Base-by-base conservation (phyloP, 2,329 filamentous ascomycete genomes). In the Trichoderma polysporum region DNA sequence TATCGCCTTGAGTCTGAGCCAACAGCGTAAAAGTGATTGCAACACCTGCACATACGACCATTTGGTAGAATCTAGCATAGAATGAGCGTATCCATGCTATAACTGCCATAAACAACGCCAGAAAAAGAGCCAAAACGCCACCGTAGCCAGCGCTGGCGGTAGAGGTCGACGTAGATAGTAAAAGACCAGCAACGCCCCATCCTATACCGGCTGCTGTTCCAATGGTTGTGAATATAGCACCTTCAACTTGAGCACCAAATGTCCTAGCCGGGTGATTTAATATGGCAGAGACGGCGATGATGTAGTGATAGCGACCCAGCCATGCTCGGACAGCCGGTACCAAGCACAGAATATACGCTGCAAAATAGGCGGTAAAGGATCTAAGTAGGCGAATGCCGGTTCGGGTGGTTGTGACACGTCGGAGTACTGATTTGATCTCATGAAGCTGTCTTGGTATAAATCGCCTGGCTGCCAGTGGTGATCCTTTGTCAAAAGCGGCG, bases 261-360 rank as follows among this genome's bases (percentile, higher is more conserved):
- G 84, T 82, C 41, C 86, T 79, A 25, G 83, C 84, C 3, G 86
- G 80, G 70, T 88, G 86, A 67, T 88, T 88, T 52, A 88, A 71
- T 22, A 88, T 81, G n/a, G 83, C 78, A 2, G 86, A 88, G 56
- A 88, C 74, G 4, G 80, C 82, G 79, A 86, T 83, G 68, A 88
- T 81, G 70, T 87, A 88, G 69, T 79, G 79, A 70, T 86, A 84
- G 17, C 76, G 79, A 2, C 86, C 86, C 4, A 88, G 77, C 80
- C 81, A 85, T n/a, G 73, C 66, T n/a, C 79, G 78, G 4, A 83
- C 78, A 3, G 71, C 71, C 1, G 84, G 84, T 5, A 87, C 73
- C 2, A 88, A 80, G 69, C 86, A 88, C 19, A 88, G 72, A 2
- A 84, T 74, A 71, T 88, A 88, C 2, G 85, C 81, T 54, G 83